Percentiles rank a stretch among this genome's conserved stretches.
These are phyloP conservation scores for Teratosphaeria nubilosa DNA, from an alignment of 2,329 filamentous ascomycete genomes.

Conservation along the genomic window DNA sequence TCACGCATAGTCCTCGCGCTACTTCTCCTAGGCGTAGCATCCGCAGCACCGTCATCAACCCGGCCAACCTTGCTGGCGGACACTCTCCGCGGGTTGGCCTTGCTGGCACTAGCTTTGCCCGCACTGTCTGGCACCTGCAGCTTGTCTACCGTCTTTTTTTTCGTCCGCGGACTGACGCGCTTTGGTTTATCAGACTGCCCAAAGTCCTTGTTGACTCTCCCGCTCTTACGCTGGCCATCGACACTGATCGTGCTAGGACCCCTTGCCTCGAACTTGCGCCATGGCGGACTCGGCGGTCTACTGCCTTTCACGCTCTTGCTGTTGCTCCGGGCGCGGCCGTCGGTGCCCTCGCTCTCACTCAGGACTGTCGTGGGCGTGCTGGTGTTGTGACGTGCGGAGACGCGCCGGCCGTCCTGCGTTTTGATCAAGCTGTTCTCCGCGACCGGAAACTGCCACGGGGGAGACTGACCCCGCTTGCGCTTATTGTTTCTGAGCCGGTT, in stretches of 20 bases:
- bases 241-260: slow-evolving; percentile 76
- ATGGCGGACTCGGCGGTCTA: slow-evolving; percentile 67
- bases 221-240: slow-evolving; percentile 52
- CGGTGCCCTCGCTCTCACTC: slow-evolving; percentile 14
- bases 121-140: slow-evolving; percentile 7
- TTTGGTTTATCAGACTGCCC: slow-evolving; percentile 12
- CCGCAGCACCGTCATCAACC: background rate
- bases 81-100: background rate
- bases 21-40: background rate
- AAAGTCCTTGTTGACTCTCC: slow-evolving; percentile 40
- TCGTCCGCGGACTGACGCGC: slow-evolving; percentile 20
- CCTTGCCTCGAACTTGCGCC: slow-evolving; percentile 77
- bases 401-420: slow-evolving; percentile 22
- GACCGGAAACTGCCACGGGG: slow-evolving; percentile 25
- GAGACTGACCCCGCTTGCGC: slow-evolving; percentile 38
- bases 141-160: slow-evolving; percentile 22
- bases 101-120: slow-evolving; percentile 7
- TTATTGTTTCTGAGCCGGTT: slow-evolving; percentile 44
- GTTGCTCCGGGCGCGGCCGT: slow-evolving; percentile 9
- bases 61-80: background rate
- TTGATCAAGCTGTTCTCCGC: slow-evolving; percentile 21
- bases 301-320: slow-evolving; percentile 22
- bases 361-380: slow-evolving; percentile 9
- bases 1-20: slow-evolving; percentile 2
- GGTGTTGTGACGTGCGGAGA: slow-evolving; percentile 21